phyloP scores from a whole-genome alignment of 768 basidiomycete genomes.

The Tricholoma furcatifolium region DNA sequence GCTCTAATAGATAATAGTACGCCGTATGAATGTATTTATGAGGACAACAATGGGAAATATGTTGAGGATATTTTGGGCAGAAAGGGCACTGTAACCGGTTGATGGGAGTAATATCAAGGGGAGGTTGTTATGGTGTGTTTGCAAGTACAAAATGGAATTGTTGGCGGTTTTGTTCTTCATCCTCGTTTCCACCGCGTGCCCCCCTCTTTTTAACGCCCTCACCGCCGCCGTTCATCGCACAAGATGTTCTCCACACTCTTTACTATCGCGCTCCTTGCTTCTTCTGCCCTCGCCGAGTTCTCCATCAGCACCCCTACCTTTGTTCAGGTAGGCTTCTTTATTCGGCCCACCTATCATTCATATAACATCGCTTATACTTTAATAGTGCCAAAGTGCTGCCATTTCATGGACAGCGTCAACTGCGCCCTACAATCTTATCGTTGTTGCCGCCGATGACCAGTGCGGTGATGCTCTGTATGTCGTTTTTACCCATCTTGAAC shows the following conservation, averaged over 20 bases:
- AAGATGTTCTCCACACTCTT: conserved; percentile 81
- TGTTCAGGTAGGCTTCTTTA: conserved; percentile 46
- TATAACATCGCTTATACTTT: neutral
- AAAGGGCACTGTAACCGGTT: neutral
- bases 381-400: neutral
- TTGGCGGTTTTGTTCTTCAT: conserved; percentile 20
- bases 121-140: conserved; percentile 16
- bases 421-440: conserved; percentile 57
- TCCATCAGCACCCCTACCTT: conserved; percentile 49
- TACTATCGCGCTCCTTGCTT: conserved; percentile 66
- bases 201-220: conserved; percentile 28
- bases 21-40: conserved; percentile 4
- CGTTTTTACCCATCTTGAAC: neutral
- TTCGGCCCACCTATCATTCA: conserved; percentile 1
- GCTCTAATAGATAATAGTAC: conserved; percentile 28
- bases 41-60: neutral
- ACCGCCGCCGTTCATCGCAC: conserved; percentile 26
- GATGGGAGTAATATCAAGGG: conserved; percentile 4
- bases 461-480: conserved; percentile 65
- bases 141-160: conserved; percentile 8
- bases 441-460: conserved; percentile 49
- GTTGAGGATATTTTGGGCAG: neutral
- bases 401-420: conserved; percentile 44
- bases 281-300: conserved; percentile 56
- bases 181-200: conserved; percentile 26